These are phyloP conservation scores for Lasiosphaeria hispida DNA, from an alignment of 495 filamentous ascomycete species.

Conservation along the genomic window DNA sequence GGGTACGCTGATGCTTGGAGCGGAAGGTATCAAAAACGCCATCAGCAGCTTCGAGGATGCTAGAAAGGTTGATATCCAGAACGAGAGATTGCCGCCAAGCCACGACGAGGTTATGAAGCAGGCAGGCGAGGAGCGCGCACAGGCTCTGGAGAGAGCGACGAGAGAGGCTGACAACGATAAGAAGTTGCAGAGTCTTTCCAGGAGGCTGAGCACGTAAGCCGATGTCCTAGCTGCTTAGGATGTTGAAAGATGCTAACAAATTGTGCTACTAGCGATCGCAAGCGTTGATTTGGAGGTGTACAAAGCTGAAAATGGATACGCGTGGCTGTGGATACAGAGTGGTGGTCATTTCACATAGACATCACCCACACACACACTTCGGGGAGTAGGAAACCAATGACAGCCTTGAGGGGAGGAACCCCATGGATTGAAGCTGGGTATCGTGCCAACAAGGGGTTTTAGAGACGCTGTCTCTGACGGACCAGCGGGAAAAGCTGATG, in stretches of 20 bases:
- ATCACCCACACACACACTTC: background rate
- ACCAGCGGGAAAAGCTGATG: slow-evolving; percentile 5
- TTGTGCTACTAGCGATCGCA: slow-evolving; percentile 23
- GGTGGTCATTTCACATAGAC: background rate
- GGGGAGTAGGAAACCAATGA: background rate
- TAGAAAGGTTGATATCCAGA: slow-evolving; percentile 95
- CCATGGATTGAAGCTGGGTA: background rate
- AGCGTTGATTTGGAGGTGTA: slow-evolving; percentile 21
- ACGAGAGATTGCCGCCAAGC: slow-evolving; percentile 86
- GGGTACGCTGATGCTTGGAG: slow-evolving; percentile 95
- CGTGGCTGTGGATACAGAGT: background rate
- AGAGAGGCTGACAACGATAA: slow-evolving; percentile 89
- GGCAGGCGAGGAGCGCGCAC: slow-evolving; percentile 71
- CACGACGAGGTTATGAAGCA: slow-evolving; percentile 86
- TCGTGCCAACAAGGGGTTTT: background rate
- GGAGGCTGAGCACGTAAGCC: slow-evolving; percentile 94
- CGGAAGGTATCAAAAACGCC: slow-evolving; percentile 98
- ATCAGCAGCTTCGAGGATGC: slow-evolving; percentile 97
- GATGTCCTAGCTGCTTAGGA: background rate
- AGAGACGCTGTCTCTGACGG: background rate
- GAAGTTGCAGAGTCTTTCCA: slow-evolving; percentile 76
- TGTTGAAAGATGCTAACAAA: background rate
- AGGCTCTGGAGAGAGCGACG: slow-evolving; percentile 79
- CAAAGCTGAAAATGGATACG: slow-evolving; percentile 1
- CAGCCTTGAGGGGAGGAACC: background rate